Evolutionary conservation across 83 land plant genomes (phyloP).

Genomic region (Diphasiastrum complanatum): DNA sequence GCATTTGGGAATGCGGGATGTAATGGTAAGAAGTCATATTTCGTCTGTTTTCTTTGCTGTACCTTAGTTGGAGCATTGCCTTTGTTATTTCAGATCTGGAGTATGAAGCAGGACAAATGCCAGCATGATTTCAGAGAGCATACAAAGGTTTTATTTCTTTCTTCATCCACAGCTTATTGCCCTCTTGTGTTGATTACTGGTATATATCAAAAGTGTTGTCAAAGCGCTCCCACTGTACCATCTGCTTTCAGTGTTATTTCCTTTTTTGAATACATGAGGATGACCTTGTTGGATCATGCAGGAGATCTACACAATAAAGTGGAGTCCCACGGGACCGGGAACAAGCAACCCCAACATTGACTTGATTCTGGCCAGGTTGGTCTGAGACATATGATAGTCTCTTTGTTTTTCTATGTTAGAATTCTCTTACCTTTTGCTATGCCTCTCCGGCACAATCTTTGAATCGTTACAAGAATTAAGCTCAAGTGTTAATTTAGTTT

Average conservation of each 20-base stretch:
- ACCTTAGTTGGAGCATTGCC: background rate
- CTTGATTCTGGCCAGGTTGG: conserved; percentile 78
- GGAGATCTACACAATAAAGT: conserved; percentile 94
- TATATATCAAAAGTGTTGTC: no score
- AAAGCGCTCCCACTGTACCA: background rate
- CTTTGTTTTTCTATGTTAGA: no score
- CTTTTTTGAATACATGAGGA: background rate
- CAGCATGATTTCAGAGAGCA: conserved; percentile 77
- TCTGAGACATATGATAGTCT: no score
- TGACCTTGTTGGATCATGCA: conserved; percentile 16
- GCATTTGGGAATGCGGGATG: background rate
- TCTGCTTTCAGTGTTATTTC: background rate
- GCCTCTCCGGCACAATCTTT: no score
- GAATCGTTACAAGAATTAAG: no score
- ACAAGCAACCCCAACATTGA: conserved; percentile 73
- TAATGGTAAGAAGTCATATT: no score
- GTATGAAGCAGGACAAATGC: conserved; percentile 78
- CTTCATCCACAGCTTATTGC: no score
- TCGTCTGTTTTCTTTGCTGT: background rate
- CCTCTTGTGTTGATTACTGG: no score
- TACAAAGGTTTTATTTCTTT: no score
- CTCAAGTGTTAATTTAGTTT: background rate
- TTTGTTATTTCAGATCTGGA: conserved; percentile 76
- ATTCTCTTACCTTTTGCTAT: no score
- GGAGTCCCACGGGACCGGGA: conserved; percentile 94